Conservation (phyloP, 805 yeast genomes). For the Lachancea mirantina region DNA sequence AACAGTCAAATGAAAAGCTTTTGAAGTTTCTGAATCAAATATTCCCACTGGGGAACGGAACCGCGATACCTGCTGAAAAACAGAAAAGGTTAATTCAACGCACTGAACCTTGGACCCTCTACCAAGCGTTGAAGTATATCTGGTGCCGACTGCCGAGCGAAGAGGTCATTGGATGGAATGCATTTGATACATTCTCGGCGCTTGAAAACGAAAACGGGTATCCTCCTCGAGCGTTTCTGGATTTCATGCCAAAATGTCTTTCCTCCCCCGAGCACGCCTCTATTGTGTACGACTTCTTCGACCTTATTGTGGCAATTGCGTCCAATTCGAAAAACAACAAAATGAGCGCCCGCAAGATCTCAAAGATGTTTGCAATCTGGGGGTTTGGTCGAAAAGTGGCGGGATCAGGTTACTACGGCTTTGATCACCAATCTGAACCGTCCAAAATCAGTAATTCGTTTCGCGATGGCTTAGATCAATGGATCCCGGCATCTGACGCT, state of each 20-base stretch:
- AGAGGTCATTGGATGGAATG: slow-evolving; percentile 81
- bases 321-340: slow-evolving; percentile 73
- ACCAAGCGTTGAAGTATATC: slow-evolving; percentile 68
- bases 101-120: slow-evolving; percentile 63
- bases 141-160: slow-evolving; percentile 82
- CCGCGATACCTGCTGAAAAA: slow-evolving; percentile 38
- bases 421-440: slow-evolving; percentile 17
- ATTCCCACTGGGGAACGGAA: slow-evolving; percentile 50
- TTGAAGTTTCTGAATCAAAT: slow-evolving; percentile 49
- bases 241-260: slow-evolving; percentile 77
- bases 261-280: slow-evolving; percentile 84
- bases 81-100: slow-evolving; percentile 37
- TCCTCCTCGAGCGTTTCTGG: slow-evolving; percentile 68
- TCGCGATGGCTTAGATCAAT: slow-evolving; percentile 62
- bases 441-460: slow-evolving; percentile 34
- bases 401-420: slow-evolving; percentile 25
- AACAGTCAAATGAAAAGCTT: slow-evolving; percentile 53
- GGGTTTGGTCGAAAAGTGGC: slow-evolving; percentile 48
- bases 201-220: slow-evolving; percentile 58
- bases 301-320: slow-evolving; percentile 66
- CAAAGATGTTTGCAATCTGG: slow-evolving; percentile 83
- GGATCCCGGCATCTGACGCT: slow-evolving; percentile 82
- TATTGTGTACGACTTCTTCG: slow-evolving; percentile 81
- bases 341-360: slow-evolving; percentile 70
- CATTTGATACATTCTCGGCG: slow-evolving; percentile 61